Evolutionary conservation across 257 asterid species (phyloP).

Genomic region (Solanum stenotomum): DNA sequence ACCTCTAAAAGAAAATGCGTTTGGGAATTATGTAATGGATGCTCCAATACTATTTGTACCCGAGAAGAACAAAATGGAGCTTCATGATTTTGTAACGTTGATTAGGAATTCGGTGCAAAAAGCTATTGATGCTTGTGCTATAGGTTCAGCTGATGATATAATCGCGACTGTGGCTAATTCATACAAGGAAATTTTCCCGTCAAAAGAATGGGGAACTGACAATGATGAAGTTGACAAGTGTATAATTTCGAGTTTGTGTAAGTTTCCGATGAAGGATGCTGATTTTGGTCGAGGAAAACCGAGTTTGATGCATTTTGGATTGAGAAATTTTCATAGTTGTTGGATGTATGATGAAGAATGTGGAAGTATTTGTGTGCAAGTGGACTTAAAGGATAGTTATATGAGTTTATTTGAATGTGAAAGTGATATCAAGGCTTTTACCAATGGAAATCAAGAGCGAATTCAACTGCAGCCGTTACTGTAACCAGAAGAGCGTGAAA

Average conservation of each 20-base stretch:
- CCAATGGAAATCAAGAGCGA: background rate
- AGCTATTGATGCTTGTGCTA: background rate
- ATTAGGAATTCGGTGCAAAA: background rate
- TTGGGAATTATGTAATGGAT: constrained; percentile 8
- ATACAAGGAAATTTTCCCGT: background rate
- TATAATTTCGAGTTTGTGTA: background rate
- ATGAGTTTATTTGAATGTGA: background rate
- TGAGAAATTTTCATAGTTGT: background rate
- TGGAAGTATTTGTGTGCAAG: background rate
- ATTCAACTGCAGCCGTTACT: background rate
- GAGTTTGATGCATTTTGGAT: background rate
- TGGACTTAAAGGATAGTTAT: background rate
- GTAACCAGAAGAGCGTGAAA: background rate
- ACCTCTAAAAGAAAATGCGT: background rate
- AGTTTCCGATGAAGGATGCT: background rate
- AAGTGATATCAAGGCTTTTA: background rate
- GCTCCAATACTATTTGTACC: background rate
- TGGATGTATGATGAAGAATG: background rate
- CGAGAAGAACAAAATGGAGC: background rate
- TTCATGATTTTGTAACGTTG: background rate
- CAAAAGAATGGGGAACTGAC: background rate
- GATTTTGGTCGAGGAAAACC: background rate
- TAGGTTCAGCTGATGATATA: background rate
- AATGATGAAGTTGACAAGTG: background rate
- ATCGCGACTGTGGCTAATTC: background rate